Evolutionary conservation across 2,329 filamentous ascomycete genomes (phyloP).

Genomic region (Hirsutella minnesotensis): DNA sequence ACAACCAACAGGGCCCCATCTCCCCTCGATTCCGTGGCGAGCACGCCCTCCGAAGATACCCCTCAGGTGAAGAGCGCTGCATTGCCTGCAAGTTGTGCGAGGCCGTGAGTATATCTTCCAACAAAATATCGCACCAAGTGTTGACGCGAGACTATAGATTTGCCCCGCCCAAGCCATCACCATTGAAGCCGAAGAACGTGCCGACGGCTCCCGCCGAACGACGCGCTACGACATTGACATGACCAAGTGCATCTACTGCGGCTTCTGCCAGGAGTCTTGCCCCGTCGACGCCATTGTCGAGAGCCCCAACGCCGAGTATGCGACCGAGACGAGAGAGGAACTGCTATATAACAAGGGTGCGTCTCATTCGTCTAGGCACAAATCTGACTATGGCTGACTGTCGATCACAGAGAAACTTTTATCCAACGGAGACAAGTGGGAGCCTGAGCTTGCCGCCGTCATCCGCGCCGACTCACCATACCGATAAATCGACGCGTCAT

Average conservation of each 20-base stretch:
- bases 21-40: conserved; percentile 97
- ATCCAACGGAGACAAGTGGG: conserved; percentile 90
- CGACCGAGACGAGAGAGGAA: conserved; percentile 70
- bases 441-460: conserved; percentile 86
- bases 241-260: conserved; percentile 99
- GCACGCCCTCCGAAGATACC: conserved; percentile 91
- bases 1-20: conserved; percentile 61
- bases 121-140: background rate
- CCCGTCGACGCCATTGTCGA: conserved; percentile 84
- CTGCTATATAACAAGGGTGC: conserved; percentile 85
- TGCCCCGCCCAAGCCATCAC: conserved; percentile 98
- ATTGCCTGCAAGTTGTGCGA: conserved; percentile 99
- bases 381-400: background rate
- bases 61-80: conserved; percentile 94
- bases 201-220: conserved; percentile 87
- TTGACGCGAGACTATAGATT: conserved; percentile 35
- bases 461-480: conserved; percentile 91
- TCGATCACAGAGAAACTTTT: conserved; percentile 61
- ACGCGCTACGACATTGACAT: conserved; percentile 99
- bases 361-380: conserved; percentile 7
- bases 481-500: conserved; percentile 39
- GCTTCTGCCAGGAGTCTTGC: conserved; percentile 97
- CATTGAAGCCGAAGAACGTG: conserved; percentile 96
- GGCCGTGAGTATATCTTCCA: conserved; percentile 39
- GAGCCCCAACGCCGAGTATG: conserved; percentile 51